phyloP scores from a whole-genome alignment of 2,329 filamentous ascomycete species.

The Colletotrichum cordylinicola region DNA sequence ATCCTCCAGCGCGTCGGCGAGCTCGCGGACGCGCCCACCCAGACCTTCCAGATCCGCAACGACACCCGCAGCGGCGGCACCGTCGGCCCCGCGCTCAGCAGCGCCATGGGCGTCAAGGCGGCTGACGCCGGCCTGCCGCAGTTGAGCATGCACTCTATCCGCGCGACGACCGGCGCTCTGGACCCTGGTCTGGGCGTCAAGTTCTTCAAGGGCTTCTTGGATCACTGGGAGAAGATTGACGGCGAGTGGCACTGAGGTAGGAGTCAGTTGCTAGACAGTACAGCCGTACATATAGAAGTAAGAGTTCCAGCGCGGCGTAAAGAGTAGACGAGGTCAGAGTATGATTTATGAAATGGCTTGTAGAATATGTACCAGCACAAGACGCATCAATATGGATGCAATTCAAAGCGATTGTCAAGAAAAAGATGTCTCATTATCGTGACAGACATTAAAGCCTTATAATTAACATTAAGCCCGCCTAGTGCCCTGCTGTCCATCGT shows the following conservation, averaged over 20 bases:
- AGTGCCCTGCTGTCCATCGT: conserved; percentile 14
- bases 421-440: not conserved
- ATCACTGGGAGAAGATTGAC: conserved; percentile 85
- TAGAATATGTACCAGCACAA: conserved; percentile 8
- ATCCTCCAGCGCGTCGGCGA: conserved; percentile 82
- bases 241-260: conserved; percentile 69
- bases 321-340: not conserved
- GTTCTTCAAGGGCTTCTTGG: conserved; percentile 88
- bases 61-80: conserved; percentile 90
- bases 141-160: conserved; percentile 91
- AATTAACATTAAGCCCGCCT: not conserved
- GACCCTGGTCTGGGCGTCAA: conserved; percentile 90
- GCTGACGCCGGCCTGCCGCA: conserved; percentile 92
- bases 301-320: not conserved
- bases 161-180: conserved; percentile 83
- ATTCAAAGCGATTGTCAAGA: not conserved
- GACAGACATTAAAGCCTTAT: not conserved
- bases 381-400: not conserved
- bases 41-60: conserved; percentile 95
- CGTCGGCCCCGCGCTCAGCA: conserved; percentile 89
- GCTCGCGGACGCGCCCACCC: conserved; percentile 72
- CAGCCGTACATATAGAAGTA: not conserved
- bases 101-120: conserved; percentile 79
- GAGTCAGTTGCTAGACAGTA: not conserved
- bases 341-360: conserved; percentile 7